phyloP scores from a whole-genome alignment of 192 early-diverging fungal genomes.

The Backusella mclennaniae region DNA sequence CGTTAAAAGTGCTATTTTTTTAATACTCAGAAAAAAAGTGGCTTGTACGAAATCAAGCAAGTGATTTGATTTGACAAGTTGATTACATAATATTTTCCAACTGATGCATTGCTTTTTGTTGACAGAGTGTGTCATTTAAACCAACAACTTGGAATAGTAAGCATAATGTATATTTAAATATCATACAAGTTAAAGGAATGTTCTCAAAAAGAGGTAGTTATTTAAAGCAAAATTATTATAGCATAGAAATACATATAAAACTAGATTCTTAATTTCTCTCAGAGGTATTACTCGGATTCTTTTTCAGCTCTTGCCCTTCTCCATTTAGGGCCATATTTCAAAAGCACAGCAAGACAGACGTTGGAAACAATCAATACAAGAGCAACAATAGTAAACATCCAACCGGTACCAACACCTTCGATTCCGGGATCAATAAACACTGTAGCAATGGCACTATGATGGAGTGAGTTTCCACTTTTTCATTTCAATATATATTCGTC shows the following conservation, averaged over 20 bases:
- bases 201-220: too few relatives aligned
- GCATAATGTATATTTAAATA: too few relatives aligned
- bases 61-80: background rate
- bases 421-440: slow-evolving; percentile 23
- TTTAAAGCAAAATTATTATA: too few relatives aligned
- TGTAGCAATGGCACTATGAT: slow-evolving; percentile 9
- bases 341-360: background rate
- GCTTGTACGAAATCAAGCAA: background rate
- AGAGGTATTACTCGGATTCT: background rate
- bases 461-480: background rate
- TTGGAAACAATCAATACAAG: background rate
- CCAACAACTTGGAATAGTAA: too few relatives aligned
- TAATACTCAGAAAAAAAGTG: background rate
- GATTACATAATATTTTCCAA: background rate
- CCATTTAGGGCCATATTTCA: slow-evolving; percentile 14
- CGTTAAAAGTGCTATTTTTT: background rate
- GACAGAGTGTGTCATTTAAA: too few relatives aligned
- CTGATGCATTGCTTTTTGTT: background rate
- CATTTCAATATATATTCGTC: background rate
- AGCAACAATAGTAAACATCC: slow-evolving; percentile 9
- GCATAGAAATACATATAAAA: too few relatives aligned
- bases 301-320: background rate
- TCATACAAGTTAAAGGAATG: too few relatives aligned
- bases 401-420: slow-evolving; percentile 11
- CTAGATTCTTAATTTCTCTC: too few relatives aligned